Evolutionary conservation across 345 rosid species (phyloP).

Genomic region (Moricandia moricandioides): DNA sequence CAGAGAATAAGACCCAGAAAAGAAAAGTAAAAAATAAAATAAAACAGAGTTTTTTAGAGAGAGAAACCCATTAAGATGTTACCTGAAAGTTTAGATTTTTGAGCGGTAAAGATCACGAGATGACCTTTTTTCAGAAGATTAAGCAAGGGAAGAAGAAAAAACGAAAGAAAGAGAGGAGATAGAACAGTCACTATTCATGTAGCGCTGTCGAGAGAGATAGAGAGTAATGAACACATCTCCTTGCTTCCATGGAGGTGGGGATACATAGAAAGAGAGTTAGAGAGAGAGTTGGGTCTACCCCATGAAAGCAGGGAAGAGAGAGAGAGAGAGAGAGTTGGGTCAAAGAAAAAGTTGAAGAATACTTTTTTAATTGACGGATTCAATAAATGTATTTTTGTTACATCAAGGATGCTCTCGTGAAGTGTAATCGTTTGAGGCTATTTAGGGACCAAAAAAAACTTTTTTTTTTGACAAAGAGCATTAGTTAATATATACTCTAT

Average conservation of each 20-base stretch:
- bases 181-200: conserved; percentile 33
- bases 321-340: conserved; percentile 40
- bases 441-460: conserved; percentile 3
- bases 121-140: neutral
- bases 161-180: neutral
- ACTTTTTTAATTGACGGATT: conserved; percentile 13
- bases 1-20: conserved; percentile 45
- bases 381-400: conserved; percentile 34
- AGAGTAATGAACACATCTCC: conserved; percentile 30
- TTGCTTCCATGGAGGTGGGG: conserved; percentile 46
- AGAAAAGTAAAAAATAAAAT: conserved; percentile 9
- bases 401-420: conserved; percentile 31
- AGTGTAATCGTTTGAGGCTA: conserved; percentile 21
- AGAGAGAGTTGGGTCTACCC: conserved; percentile 49
- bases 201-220: conserved; percentile 41
- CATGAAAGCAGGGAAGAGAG: conserved; percentile 39
- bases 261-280: conserved; percentile 36
- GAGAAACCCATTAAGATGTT: conserved; percentile 5
- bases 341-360: conserved; percentile 45
- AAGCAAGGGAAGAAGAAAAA: conserved; percentile 27
- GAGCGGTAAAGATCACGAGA: conserved; percentile 29
- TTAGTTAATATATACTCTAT: too few species aligned
- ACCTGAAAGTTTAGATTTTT: conserved; percentile 25
- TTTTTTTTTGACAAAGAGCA: too few species aligned
- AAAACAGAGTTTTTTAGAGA: conserved; percentile 40